phyloP scores from a whole-genome alignment of 2,329 filamentous ascomycete genomes.

The Hymenoscyphus scutula region DNA sequence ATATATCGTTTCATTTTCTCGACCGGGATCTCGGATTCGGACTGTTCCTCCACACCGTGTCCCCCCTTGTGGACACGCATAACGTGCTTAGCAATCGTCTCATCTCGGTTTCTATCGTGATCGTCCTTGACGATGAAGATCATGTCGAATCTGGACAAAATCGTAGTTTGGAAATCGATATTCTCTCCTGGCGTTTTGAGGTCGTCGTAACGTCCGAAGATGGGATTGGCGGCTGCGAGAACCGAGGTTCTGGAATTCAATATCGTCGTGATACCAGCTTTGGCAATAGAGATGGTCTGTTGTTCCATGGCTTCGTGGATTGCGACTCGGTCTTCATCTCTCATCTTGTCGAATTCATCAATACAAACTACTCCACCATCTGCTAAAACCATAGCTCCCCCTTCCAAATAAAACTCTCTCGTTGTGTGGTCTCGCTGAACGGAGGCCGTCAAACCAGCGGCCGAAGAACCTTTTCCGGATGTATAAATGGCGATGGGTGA shows the following conservation, averaged over 20 bases:
- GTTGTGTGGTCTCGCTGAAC: constrained; percentile 91
- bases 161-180: constrained; percentile 98
- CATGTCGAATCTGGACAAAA: constrained; percentile 98
- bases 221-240: constrained; percentile 91
- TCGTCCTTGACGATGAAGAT: constrained; percentile 98
- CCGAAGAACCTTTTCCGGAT: constrained; percentile 95
- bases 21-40: constrained; percentile 84
- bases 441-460: constrained; percentile 93
- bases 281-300: constrained; percentile 98
- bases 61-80: constrained; percentile 97
- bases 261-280: constrained; percentile 97
- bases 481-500: constrained; percentile 98
- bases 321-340: constrained; percentile 93
- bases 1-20: constrained; percentile 98
- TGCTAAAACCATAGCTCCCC: constrained; percentile 96
- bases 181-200: constrained; percentile 97
- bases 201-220: constrained; percentile 97
- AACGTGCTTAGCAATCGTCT: constrained; percentile 93
- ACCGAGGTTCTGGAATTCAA: constrained; percentile 95
- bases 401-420: constrained; percentile 95
- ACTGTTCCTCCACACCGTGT: constrained; percentile 74
- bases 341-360: constrained; percentile 99
- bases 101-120: constrained; percentile 84
- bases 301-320: constrained; percentile 99
- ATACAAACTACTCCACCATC: constrained; percentile 98